Percentiles rank a stretch among this genome's conserved stretches.
Conservation (phyloP, 169 alveolate species). For the Cryptosporidium xiaoi region DNA sequence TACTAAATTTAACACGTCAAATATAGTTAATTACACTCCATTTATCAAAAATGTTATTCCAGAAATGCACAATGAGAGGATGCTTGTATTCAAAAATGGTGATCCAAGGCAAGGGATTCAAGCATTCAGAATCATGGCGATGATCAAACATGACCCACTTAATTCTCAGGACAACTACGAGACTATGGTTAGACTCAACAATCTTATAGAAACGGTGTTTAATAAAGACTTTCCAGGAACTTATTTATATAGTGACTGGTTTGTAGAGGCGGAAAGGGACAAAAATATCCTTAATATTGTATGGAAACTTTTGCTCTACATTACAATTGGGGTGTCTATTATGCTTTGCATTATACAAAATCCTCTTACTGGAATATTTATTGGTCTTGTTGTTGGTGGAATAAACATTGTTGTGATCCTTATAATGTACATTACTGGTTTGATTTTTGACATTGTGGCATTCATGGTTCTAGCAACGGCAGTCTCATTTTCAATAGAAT, state of each 20-base stretch:
- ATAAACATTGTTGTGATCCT: constrained; percentile 45
- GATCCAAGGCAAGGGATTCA: constrained; percentile 51
- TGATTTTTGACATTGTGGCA: constrained; percentile 66
- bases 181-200: constrained; percentile 29
- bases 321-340: constrained; percentile 60
- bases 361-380: constrained; percentile 66
- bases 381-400: constrained; percentile 70
- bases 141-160: constrained; percentile 38
- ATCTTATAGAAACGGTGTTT: constrained; percentile 41
- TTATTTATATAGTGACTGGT: constrained; percentile 68
- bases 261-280: constrained; percentile 65
- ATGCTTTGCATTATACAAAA: constrained; percentile 73
- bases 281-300: constrained; percentile 33
- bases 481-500: constrained; percentile 71
- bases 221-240: constrained; percentile 68
- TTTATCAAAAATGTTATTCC: constrained; percentile 61
- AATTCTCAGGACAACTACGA: constrained; percentile 58
- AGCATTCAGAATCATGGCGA: constrained; percentile 45
- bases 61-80: constrained; percentile 67
- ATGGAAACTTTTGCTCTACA: constrained; percentile 60
- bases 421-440: constrained; percentile 62
- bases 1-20: constrained; percentile 23
- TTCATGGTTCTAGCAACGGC: constrained; percentile 72
- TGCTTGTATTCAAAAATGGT: constrained; percentile 57
- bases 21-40: constrained; percentile 20